These are phyloP conservation scores for Suhomyces kunorum DNA, from an alignment of 1,139 yeast species.

Conservation along the genomic window DNA sequence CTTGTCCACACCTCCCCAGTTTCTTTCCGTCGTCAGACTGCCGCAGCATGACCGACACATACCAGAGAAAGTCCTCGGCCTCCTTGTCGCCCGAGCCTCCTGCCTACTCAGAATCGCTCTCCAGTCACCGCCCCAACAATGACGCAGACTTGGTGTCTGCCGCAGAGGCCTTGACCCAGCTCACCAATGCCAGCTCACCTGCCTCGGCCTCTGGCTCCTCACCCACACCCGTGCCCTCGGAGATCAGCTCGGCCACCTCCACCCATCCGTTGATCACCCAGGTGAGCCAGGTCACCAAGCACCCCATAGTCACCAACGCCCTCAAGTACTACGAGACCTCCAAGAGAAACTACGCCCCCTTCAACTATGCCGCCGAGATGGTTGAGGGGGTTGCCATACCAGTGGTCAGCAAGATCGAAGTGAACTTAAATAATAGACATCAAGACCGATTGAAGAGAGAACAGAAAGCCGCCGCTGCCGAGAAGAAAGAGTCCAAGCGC, in stretches of 20 bases:
- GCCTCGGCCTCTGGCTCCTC: conserved; percentile 10
- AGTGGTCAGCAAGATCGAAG: conserved; percentile 53
- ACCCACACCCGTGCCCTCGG: conserved; percentile 7
- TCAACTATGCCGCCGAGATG: conserved; percentile 67
- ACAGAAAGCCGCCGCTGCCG: conserved; percentile 23
- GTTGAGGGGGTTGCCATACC: conserved; percentile 65
- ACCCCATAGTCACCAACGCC: conserved; percentile 58
- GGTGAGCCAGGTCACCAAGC: conserved; percentile 46
- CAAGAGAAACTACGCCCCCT: conserved; percentile 55
- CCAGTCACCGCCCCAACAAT: conserved; percentile 1
- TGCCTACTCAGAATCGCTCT: conserved; percentile 1
- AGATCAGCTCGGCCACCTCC: conserved; percentile 1
- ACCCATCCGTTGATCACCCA: conserved; percentile 46
- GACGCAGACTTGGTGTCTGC: conserved; percentile 40
- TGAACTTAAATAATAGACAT: conserved; percentile 44
- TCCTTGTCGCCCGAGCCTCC: conserved; percentile 14
- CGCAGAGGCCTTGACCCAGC: conserved; percentile 45
- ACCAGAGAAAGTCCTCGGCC: conserved; percentile 5
- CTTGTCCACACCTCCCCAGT: background rate
- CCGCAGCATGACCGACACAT: background rate
- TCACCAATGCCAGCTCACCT: conserved; percentile 22
- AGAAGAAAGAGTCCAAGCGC: conserved; percentile 9
- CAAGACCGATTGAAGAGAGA: conserved; percentile 25
- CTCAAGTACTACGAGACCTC: conserved; percentile 59
- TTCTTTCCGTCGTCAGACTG: background rate